Evolutionary conservation across 1,284 basidiomycete genomes (phyloP), one percentile per base, ranked within the genome.

Genomic region (Naganishia liquefaciens): DNA sequence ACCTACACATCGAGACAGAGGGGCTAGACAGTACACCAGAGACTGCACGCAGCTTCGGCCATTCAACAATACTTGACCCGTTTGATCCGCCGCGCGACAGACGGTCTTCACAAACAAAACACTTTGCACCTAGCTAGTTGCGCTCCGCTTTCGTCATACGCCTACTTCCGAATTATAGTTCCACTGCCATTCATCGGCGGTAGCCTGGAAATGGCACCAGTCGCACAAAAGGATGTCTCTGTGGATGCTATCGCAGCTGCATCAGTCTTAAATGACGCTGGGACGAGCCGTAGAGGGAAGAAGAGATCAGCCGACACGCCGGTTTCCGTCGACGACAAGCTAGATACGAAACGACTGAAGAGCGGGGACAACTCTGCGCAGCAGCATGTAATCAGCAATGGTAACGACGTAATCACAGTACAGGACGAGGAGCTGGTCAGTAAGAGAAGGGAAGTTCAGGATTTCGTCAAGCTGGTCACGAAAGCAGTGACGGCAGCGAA

Each of bases 41-140:
- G 33, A 53, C 33, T 37, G 33, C 33, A 37, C 33, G 33, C 33
- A 37, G 33, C 13, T 37, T 7, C 3, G 33, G 43, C 5, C 43
- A n/a, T 46, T 46, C 43, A 23, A 23, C 23, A 46, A 23, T 17
- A 5, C 43, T 46, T 23, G n/a, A n/a, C 23, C 23, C 43, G 43
- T 46, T 46, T n/a, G 43, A 46, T 37, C 44, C 57, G 33, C 33
- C 33, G 57, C 57, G 57, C 57, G 57, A 60, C 57, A 37, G 33
- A 37, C 33, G 33, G 33, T 50, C 51, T 60, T 46, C 57, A 60
- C 43, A 60, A 60, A 60, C 46, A 60, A 60, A 60, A 60, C 57
- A 60, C 47, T 39, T 60, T 30, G 23, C 21, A 21, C 57, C 15
- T 21, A 23, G 44, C 15, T 21, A 23, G 44, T 40, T 21, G 44